Base-by-base conservation (phyloP, 108 stramenopile genomes). In the Poteriospumella lacustris region DNA sequence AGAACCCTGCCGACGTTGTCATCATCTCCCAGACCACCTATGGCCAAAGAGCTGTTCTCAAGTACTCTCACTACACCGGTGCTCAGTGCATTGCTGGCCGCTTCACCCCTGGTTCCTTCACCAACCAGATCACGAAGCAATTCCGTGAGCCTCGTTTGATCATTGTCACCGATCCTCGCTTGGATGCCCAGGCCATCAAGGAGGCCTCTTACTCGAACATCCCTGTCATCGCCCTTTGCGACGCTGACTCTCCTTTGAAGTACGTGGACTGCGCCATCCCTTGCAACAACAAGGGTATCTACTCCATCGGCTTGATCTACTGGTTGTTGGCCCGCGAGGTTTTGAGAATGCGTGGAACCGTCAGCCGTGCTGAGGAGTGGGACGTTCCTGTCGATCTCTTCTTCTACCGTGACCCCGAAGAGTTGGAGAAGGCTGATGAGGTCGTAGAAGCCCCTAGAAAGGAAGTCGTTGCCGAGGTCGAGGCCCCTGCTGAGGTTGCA, bases 91-190 rank as follows among this genome's bases (percentile, higher is more conserved):
- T 99, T 81, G 95, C 96, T 56, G 96, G 97, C 76, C 93, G 98
- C 52, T 99, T 96, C 94, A 99, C 98, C 52, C 97, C 98, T 42
- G 98, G 98, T 75, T 97, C 97, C 59, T 99, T 99, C 82, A 99
- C 98, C 41, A 99, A 99, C 88, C 98, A 99, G 89, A 98, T 98
- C 90, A 99, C 98, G 84, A 98, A 97, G 91, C 95, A 98, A 81
- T 99, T 97, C 93, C 86, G 90, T 58, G 98, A 99, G 88, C 98
- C 98, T 58, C 97, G 98, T 80, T 89, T 99, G 43, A 86, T 99
- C 78, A 88, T 99, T 83, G 91, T 98, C 67, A 99, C 98, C 44
- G 98, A 99, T 88, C 98, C 98, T 56, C 89, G 97, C 73, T 93
- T 94, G 2, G 98, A 99, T 88, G 60, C 60, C 24, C 96, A 97